Evolutionary conservation across 2,329 filamentous ascomycete genomes (phyloP).

Genomic region (Trichoderma sp.): DNA sequence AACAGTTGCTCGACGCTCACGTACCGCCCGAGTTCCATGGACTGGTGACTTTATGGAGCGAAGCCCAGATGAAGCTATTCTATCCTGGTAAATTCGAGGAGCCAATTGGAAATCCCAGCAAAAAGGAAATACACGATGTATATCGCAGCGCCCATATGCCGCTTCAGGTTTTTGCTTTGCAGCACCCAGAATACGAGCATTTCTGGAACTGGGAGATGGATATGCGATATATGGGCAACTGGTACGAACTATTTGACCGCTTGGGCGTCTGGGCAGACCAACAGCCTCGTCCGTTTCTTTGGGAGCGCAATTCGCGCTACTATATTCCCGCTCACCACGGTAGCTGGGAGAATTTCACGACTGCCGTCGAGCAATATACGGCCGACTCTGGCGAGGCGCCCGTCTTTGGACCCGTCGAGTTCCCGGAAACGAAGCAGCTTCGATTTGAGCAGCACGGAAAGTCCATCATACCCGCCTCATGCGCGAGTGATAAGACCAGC

Average conservation of each 20-base stretch:
- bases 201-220: conserved; percentile 76
- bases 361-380: conserved; percentile 65
- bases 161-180: conserved; percentile 65
- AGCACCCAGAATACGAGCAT: conserved; percentile 66
- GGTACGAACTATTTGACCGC: conserved; percentile 73
- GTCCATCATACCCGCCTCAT: conserved; percentile 58
- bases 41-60: conserved; percentile 82
- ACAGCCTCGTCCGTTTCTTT: conserved; percentile 72
- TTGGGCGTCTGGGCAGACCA: conserved; percentile 67
- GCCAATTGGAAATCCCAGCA: conserved; percentile 62
- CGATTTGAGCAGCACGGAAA: conserved; percentile 57
- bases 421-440: conserved; percentile 52
- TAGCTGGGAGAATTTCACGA: conserved; percentile 71
- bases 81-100: conserved; percentile 74
- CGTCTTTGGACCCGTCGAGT: conserved; percentile 70
- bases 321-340: conserved; percentile 74
- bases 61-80: conserved; percentile 78
- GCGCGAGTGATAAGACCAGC: conserved; percentile 56
- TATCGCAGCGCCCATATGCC: conserved; percentile 68
- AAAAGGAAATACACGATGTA: conserved; percentile 67
- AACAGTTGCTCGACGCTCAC: conserved; percentile 68
- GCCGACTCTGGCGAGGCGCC: conserved; percentile 54
- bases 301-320: conserved; percentile 77
- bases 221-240: conserved; percentile 66
- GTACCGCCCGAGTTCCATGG: conserved; percentile 76